phyloP scores from a whole-genome alignment of 495 filamentous ascomycete genomes.

The Aspergillus leporis region DNA sequence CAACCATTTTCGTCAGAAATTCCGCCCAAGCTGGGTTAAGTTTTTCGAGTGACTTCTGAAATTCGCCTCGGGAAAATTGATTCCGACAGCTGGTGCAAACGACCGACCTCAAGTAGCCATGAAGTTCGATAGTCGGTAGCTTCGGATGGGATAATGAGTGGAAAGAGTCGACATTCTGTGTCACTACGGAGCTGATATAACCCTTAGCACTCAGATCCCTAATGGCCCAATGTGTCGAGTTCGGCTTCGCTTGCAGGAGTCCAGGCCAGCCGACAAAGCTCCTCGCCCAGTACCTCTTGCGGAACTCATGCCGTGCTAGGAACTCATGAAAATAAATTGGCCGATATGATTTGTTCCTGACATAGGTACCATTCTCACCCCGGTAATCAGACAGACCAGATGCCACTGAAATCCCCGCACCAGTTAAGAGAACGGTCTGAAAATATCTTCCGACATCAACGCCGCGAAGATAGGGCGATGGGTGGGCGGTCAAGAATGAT shows the following conservation, averaged over 20 bases:
- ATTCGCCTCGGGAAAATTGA: conserved; percentile 65
- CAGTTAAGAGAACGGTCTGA: conserved; percentile 78
- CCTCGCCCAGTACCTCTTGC: conserved; percentile 94
- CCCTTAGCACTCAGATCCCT: conserved; percentile 68
- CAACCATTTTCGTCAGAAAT: conserved; percentile 70
- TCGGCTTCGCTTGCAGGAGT: conserved; percentile 74
- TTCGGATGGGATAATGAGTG: conserved; percentile 76
- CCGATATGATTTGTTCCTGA: conserved; percentile 81
- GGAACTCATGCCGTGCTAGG: conserved; percentile 72
- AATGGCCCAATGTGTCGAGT: conserved; percentile 76
- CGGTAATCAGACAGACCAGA: conserved; percentile 93
- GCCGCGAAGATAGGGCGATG: conserved; percentile 47
- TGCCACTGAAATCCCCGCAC: conserved; percentile 90
- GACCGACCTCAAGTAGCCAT: conserved; percentile 82
- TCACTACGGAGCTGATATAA: conserved; percentile 74
- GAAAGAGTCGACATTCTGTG: conserved; percentile 97
- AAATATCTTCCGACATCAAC: conserved; percentile 47
- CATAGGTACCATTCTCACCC: conserved; percentile 86
- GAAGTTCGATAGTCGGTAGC: conserved; percentile 77
- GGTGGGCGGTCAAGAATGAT: conserved; percentile 66
- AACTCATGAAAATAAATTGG: conserved; percentile 96
- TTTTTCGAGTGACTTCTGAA: conserved; percentile 71
- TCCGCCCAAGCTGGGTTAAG: conserved; percentile 87
- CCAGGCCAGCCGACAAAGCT: conserved; percentile 92
- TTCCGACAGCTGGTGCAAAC: conserved; percentile 77